Conservation (phyloP, 805 yeast species). For the Tetrapisispora namnaoensis region DNA sequence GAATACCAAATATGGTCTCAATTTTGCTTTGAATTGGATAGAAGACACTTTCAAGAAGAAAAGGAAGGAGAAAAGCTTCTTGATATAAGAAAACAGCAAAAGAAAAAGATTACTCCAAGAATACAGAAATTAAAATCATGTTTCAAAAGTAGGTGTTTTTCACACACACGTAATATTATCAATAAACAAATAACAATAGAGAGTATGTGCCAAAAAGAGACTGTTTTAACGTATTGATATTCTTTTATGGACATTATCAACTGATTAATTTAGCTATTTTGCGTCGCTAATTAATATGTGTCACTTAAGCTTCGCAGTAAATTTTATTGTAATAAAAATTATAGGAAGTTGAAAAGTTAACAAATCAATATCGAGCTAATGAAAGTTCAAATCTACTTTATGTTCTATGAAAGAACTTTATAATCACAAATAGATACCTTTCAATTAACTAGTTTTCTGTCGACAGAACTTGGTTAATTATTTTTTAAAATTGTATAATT, state of each 20-base stretch:
- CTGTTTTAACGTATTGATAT: neutral
- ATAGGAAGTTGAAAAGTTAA: neutral
- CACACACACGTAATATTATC: neutral
- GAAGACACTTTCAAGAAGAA: slow-evolving; percentile 7
- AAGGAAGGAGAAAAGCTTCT: slow-evolving; percentile 7
- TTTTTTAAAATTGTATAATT: neutral
- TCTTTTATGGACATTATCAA: too few species aligned
- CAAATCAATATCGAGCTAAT: neutral
- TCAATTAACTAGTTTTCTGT: too few species aligned
- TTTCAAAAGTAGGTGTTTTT: neutral
- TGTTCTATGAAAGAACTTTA: too few species aligned
- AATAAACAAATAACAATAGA: neutral
- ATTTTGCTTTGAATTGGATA: slow-evolving; percentile 8
- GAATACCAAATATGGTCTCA: slow-evolving; percentile 12
- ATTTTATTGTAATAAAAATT: neutral
- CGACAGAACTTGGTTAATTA: too few species aligned
- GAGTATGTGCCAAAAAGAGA: neutral
- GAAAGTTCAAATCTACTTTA: neutral
- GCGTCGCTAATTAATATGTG: neutral
- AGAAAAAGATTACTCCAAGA: neutral
- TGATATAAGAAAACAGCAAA: neutral
- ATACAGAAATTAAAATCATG: neutral
- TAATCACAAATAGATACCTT: neutral
- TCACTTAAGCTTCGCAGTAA: neutral
- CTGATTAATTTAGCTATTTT: too few species aligned